These are phyloP conservation scores for Chaetothyriales sp. DNA, from an alignment of 2,329 filamentous ascomycete species.

Conservation along the genomic window DNA sequence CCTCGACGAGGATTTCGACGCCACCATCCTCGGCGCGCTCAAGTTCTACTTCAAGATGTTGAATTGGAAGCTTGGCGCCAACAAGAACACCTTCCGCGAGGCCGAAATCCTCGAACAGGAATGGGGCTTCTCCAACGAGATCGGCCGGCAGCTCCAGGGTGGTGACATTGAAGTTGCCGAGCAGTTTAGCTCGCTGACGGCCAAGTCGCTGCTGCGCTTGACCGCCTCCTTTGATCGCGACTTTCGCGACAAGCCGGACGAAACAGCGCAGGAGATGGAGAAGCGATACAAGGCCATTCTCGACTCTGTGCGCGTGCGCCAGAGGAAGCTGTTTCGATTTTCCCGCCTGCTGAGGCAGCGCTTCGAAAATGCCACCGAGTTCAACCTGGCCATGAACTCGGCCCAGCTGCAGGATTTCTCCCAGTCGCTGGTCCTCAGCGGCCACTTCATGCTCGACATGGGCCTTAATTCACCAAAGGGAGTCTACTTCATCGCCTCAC, in stretches of 20 bases:
- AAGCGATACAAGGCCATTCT: conserved; percentile 92
- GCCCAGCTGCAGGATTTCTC: conserved; percentile 63
- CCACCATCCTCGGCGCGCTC: conserved; percentile 77
- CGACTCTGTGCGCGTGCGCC: conserved; percentile 88
- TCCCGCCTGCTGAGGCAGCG: conserved; percentile 79
- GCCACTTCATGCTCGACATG: conserved; percentile 69
- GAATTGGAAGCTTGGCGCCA: conserved; percentile 92
- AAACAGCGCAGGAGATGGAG: conserved; percentile 78
- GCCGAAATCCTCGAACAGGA: conserved; percentile 94
- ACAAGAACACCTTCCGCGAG: conserved; percentile 99
- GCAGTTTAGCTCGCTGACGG: conserved; percentile 83
- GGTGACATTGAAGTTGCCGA: conserved; percentile 95
- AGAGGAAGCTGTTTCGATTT: conserved; percentile 93
- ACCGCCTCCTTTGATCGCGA: conserved; percentile 88
- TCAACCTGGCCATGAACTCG: conserved; percentile 63
- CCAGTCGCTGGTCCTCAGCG: conserved; percentile 64
- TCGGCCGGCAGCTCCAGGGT: conserved; percentile 78
- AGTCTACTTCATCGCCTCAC: conserved; percentile 73
- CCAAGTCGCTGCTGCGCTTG: conserved; percentile 77
- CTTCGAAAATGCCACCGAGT: conserved; percentile 94
- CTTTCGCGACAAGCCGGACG: conserved; percentile 68
- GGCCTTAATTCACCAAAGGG: conserved; percentile 57
- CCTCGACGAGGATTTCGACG: conserved; percentile 92
- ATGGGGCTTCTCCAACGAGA: conserved; percentile 93
- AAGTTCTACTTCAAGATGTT: conserved; percentile 98